A percentile compares a stretch with the other conserved stretches of the same genome.
phyloP scores from a whole-genome alignment of 2,329 filamentous ascomycete species.

The Chrysoporthe puriensis region DNA sequence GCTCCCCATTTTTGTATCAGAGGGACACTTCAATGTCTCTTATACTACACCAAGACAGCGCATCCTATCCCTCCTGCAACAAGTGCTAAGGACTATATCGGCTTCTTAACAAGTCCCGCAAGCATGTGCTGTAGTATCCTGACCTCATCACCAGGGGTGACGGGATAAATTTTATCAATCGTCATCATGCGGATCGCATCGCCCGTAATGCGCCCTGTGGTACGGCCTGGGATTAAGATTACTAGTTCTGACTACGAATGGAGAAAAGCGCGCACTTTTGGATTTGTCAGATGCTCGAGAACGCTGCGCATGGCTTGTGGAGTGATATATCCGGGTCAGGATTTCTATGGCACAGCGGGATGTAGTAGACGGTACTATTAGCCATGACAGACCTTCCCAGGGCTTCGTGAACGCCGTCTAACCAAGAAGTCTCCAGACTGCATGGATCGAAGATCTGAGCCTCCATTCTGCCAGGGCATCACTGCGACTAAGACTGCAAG shows the following conservation, averaged over 20 bases:
- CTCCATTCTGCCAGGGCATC: neutral
- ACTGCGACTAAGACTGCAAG: neutral
- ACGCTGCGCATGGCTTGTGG: constrained; percentile 2
- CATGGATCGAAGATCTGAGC: neutral
- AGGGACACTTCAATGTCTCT: neutral
- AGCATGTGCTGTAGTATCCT: neutral
- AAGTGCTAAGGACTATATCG: neutral
- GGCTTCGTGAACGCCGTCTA: neutral
- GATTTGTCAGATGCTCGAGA: neutral
- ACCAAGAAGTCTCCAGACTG: neutral
- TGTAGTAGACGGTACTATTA: neutral
- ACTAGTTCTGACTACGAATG: neutral
- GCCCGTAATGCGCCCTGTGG: too few relatives aligned
- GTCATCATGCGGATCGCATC: neutral
- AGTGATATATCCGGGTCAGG: neutral
- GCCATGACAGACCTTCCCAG: too few relatives aligned
- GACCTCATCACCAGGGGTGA: constrained; percentile 12
- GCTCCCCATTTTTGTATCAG: neutral
- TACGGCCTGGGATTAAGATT: neutral
- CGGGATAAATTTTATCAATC: neutral
- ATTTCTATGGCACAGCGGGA: too few relatives aligned
- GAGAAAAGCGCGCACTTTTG: neutral
- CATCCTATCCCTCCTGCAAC: neutral
- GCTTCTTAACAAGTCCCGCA: neutral
- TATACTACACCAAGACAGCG: constrained; percentile 4